A percentile compares a stretch with the other conserved stretches of the same genome.
Evolutionary conservation across 139 green algal species (phyloP).

Genomic region (Tetraselmis chui): DNA sequence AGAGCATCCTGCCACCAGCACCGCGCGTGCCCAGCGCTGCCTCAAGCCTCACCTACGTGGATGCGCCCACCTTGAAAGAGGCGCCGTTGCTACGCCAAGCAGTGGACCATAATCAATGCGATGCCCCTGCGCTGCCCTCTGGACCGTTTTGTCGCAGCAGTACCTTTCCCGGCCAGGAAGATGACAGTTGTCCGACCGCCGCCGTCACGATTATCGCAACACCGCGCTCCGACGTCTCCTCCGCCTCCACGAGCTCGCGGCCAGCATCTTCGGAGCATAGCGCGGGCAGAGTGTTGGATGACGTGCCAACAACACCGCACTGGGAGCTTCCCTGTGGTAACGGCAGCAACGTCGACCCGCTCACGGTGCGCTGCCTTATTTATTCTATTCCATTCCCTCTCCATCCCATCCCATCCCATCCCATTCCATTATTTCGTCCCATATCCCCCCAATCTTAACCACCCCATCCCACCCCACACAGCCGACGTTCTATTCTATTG

Average conservation of each 20-base stretch:
- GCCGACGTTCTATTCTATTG: too few relatives aligned
- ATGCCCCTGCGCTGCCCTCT: neutral
- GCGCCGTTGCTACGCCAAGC: neutral
- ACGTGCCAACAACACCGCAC: neutral
- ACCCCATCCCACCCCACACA: too few relatives aligned
- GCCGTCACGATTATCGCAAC: neutral
- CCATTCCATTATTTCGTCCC: neutral
- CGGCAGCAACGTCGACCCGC: neutral
- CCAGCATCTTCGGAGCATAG: too few relatives aligned
- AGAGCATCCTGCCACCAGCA: neutral
- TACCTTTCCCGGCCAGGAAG: neutral
- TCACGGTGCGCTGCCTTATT: neutral
- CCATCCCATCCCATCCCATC: too few relatives aligned
- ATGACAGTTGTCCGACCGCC: neutral
- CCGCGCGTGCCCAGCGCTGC: neutral
- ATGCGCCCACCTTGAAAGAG: too few relatives aligned
- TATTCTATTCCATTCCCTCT: too few relatives aligned
- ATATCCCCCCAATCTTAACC: too few relatives aligned
- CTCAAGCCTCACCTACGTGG: neutral
- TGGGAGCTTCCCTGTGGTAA: neutral
- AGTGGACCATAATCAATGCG: neutral
- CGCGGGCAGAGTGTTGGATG: neutral
- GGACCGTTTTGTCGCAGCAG: neutral
- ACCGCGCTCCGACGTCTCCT: neutral
- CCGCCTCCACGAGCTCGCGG: neutral